Conservation (phyloP, 768 basidiomycete species). For the Candolleomyces aberdarensis region DNA sequence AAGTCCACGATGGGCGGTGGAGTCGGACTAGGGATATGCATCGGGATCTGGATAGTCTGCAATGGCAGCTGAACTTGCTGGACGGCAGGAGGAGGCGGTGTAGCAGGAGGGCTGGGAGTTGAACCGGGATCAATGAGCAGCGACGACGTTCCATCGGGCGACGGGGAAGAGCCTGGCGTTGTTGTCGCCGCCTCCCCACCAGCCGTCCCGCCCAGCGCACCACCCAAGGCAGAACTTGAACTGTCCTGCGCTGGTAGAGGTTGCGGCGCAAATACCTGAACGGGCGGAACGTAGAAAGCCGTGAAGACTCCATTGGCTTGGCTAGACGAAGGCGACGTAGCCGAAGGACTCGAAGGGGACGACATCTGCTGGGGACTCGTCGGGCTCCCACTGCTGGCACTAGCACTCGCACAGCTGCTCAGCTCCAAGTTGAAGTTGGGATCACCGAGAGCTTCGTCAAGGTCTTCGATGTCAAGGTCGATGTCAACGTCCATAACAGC, state of each 20-base stretch:
- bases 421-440: slow-evolving; percentile 37
- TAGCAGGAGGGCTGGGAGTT: not conserved
- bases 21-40: slow-evolving; percentile 12
- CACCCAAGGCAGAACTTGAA: not conserved
- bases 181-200: not conserved
- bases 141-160: not conserved
- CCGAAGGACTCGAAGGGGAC: slow-evolving; percentile 3
- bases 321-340: slow-evolving; percentile 3
- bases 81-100: not conserved
- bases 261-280: slow-evolving; percentile 3
- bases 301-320: slow-evolving; percentile 8
- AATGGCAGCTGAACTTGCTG: slow-evolving; percentile 5
- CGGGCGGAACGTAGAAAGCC: slow-evolving; percentile 13
- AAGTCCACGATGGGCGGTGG: slow-evolving; percentile 26
- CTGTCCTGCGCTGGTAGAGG: not conserved
- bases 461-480: slow-evolving; percentile 6
- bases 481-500: slow-evolving; percentile 3
- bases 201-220: not conserved
- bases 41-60: slow-evolving; percentile 17
- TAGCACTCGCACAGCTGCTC: slow-evolving; percentile 19
- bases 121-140: not conserved
- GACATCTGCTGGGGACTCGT: slow-evolving; percentile 7
- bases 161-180: not conserved
- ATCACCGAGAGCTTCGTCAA: slow-evolving; percentile 30
- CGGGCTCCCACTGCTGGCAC: not conserved